Evolutionary conservation across 1,284 basidiomycete genomes (phyloP), one percentile per base, ranked within the genome.

Genomic region (Moniliella sp.): DNA sequence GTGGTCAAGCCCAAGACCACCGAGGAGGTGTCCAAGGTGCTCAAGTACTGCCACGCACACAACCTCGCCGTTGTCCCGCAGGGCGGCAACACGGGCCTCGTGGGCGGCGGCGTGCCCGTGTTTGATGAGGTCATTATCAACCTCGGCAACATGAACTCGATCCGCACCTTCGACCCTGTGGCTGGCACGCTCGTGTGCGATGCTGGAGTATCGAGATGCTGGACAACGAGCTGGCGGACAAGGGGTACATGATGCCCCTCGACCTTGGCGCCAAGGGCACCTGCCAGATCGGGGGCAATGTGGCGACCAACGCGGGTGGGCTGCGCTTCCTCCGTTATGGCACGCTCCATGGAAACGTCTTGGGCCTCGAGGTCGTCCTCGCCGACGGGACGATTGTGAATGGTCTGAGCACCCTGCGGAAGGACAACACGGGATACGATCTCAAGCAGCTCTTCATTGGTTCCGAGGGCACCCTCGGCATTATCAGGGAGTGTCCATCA

Each of bases 351-450:
- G 91, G 88, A 13, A 78, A 75, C 9, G 88, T 97, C 0, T 71
- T 99, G 1, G 91, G 91, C n/a, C 68, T 99, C 11, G 91, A 99
- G 59, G 84, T 88, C 13, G 91, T 97, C 4, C 67, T 97, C 17
- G 80, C 91, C 1, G 81, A 97, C 52, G 64, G 91, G n/a, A 81
- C 78, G n/a, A 70, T 99, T 38, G 41, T 59, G 29, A 47, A 57
- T 26, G 44, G 43, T 13, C 47, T 59, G 2, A 52, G 50, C 3
- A 62, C 62, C 1, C 64, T 97, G 37, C 72, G 91, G 30, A 99
- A 99, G 65, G 91, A 99, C 63, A 99, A 99, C 62, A 99, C 91
- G 2, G 86, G 88, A n/a, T 88, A 93, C 57, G 91, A 99, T 61
- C 68, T 97, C 31, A 97, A 99, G 63, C 91, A 97, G 61, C 71